Conservation (phyloP, 1,139 yeast species). For the Kluyveromyces sp. region DNA sequence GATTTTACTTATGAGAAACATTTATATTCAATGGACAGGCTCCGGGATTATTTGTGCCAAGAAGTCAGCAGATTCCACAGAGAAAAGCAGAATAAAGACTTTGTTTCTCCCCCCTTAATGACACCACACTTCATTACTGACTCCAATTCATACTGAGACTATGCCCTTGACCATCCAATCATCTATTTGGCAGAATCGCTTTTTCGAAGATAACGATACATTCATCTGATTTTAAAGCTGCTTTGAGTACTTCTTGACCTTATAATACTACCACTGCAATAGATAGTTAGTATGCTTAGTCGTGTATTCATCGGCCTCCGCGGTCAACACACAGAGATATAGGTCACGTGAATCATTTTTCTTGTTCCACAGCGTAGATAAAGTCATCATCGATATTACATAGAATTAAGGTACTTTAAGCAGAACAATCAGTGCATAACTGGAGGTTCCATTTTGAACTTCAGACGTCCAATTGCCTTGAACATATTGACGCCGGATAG, state of each 20-base stretch:
- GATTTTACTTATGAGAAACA: conserved; percentile 54
- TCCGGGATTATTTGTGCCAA: conserved; percentile 23
- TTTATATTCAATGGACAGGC: conserved; percentile 27
- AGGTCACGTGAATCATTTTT: not conserved
- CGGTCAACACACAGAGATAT: not conserved
- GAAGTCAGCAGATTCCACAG: conserved; percentile 26
- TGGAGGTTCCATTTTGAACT: too few relatives aligned
- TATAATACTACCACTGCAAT: too few relatives aligned
- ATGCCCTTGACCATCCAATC: too few relatives aligned
- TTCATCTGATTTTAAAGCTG: not conserved
- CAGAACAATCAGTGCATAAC: not conserved
- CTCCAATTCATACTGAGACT: conserved; percentile 2
- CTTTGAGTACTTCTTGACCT: too few relatives aligned
- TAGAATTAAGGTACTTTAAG: not conserved
- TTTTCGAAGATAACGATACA: not conserved
- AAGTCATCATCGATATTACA: not conserved
- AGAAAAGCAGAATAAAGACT: conserved; percentile 9
- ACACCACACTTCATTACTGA: conserved; percentile 6
- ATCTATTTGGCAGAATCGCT: not conserved
- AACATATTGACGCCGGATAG: too few relatives aligned
- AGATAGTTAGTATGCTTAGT: not conserved
- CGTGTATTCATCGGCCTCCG: not conserved
- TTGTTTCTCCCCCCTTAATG: conserved; percentile 9
- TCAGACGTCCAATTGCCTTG: too few relatives aligned
- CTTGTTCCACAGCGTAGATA: not conserved